Conservation (phyloP, 495 filamentous ascomycete genomes). For the Elasticomyces elasticus region DNA sequence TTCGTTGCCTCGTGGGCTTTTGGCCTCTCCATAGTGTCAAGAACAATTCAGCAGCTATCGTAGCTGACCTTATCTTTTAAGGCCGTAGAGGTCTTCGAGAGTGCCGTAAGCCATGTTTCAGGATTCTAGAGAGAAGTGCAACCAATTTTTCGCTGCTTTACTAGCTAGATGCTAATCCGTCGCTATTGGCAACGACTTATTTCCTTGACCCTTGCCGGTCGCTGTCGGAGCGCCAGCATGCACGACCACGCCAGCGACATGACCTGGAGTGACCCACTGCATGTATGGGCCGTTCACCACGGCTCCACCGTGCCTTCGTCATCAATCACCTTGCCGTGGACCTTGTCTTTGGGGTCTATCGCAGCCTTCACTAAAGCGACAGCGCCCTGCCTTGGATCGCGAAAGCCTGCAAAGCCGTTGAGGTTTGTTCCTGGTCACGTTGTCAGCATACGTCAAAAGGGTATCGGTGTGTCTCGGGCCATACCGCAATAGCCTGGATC, state of each 20-base stretch:
- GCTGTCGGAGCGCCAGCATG: not conserved
- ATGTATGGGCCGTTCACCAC: constrained; percentile 1
- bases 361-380: not conserved
- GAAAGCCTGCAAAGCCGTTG: constrained; percentile 2
- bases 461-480: not conserved
- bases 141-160: too few relatives aligned
- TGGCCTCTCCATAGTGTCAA: too few relatives aligned
- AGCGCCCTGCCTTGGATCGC: constrained; percentile 9
- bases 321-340: constrained; percentile 6
- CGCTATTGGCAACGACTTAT: too few relatives aligned
- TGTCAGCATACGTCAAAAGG: not conserved
- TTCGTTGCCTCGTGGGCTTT: too few relatives aligned
- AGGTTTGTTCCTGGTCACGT: constrained; percentile 1
- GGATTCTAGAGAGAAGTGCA: too few relatives aligned
- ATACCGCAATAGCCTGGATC: constrained; percentile 16
- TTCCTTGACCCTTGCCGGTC: too few relatives aligned
- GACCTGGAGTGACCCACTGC: too few relatives aligned
- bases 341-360: not conserved
- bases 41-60: too few relatives aligned
- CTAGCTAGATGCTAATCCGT: too few relatives aligned
- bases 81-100: too few relatives aligned
- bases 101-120: too few relatives aligned
- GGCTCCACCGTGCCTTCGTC: constrained; percentile 1
- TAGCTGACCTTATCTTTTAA: too few relatives aligned
- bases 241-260: not conserved